A percentile compares a stretch with the other conserved stretches of the same genome.
Conservation (phyloP, 805 yeast species). For the Metschnikowia kunwiensis region DNA sequence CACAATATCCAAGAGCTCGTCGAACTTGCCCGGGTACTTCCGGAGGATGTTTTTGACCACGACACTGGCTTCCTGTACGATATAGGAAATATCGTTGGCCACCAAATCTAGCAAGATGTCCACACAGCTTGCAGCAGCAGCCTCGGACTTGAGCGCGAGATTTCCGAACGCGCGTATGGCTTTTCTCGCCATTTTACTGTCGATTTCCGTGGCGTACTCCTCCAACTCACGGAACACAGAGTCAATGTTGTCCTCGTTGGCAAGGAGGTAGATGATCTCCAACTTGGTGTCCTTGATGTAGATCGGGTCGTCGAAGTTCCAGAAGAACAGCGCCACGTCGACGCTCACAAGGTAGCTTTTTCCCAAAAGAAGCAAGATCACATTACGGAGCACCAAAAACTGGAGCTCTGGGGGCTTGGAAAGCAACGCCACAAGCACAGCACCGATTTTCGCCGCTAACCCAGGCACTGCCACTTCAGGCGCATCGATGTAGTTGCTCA, state of each 20-base stretch:
- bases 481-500: conserved; percentile 64
- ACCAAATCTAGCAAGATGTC: conserved; percentile 56
- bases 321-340: conserved; percentile 78
- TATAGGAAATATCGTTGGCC: conserved; percentile 63
- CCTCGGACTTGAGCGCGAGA: conserved; percentile 70
- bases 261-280: conserved; percentile 78
- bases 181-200: conserved; percentile 79
- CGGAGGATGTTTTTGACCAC: conserved; percentile 76
- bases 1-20: conserved; percentile 28
- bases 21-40: conserved; percentile 62
- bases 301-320: conserved; percentile 80
- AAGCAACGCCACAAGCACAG: conserved; percentile 63
- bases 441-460: conserved; percentile 57
- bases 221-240: conserved; percentile 70
- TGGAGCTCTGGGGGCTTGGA: conserved; percentile 81
- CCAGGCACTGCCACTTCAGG: conserved; percentile 55
- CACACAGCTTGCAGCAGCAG: conserved; percentile 62
- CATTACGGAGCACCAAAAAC: conserved; percentile 77
- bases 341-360: conserved; percentile 56
- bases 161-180: conserved; percentile 90
- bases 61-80: conserved; percentile 75
- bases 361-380: conserved; percentile 67
- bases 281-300: conserved; percentile 87
- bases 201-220: conserved; percentile 86
- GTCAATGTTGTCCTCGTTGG: conserved; percentile 58